A percentile compares a stretch with the other conserved stretches of the same genome.
Evolutionary conservation across 2,329 filamentous ascomycete species (phyloP).

Genomic region (Microsporum canis): DNA sequence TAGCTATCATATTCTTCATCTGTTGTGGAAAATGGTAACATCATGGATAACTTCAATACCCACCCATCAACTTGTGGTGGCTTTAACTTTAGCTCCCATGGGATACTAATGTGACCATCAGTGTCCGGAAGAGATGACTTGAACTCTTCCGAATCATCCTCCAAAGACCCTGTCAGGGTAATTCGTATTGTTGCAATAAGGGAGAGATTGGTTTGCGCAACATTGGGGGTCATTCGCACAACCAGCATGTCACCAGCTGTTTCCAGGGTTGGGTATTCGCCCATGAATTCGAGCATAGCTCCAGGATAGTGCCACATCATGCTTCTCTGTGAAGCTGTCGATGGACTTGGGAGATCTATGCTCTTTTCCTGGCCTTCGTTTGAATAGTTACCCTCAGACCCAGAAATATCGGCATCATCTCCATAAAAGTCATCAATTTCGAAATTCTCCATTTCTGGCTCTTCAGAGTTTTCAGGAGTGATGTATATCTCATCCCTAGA

Average conservation of each 20-base stretch:
- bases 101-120: neutral
- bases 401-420: neutral
- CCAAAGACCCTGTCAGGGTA: neutral
- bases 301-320: slow-evolving; percentile 15
- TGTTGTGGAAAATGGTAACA: neutral
- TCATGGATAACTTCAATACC: neutral
- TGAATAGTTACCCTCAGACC: neutral
- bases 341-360: slow-evolving; percentile 15
- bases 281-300: neutral
- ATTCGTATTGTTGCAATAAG: slow-evolving; percentile 6
- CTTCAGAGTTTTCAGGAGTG: neutral
- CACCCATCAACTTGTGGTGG: neutral
- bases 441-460: neutral
- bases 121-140: neutral
- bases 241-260: neutral
- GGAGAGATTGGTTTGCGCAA: neutral
- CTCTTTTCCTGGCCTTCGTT: neutral
- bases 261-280: slow-evolving; percentile 1
- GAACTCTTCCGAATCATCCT: neutral
- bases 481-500: neutral
- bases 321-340: slow-evolving; percentile 15
- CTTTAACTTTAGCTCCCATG: neutral
- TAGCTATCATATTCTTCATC: neutral
- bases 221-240: slow-evolving; percentile 1
- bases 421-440: neutral